Percentiles rank a stretch among this genome's conserved stretches.
Conservation (phyloP, 208 protist species). For the Leishmania turanica region DNA sequence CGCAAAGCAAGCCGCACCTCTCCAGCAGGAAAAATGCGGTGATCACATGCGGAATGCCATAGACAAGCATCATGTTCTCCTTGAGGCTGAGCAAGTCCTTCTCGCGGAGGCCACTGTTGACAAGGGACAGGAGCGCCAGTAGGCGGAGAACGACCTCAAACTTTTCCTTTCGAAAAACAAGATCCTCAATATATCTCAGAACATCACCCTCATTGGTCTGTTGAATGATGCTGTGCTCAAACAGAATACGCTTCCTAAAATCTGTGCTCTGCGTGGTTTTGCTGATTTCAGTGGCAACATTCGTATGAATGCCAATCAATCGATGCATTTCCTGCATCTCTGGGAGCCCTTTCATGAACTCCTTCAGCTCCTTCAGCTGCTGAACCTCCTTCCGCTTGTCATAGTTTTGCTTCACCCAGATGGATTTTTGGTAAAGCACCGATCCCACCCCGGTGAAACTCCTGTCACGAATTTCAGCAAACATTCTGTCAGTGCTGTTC, state of each 20-base stretch:
- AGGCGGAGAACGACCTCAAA: conserved; percentile 73
- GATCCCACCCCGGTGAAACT: conserved; percentile 76
- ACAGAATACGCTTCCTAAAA: conserved; percentile 65
- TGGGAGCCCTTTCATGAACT: conserved; percentile 87
- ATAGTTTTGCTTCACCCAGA: conserved; percentile 88
- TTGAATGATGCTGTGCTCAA: conserved; percentile 85
- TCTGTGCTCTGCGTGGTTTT: conserved; percentile 67
- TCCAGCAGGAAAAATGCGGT: conserved; percentile 60
- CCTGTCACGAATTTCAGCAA: conserved; percentile 80
- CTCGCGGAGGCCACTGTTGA: conserved; percentile 76
- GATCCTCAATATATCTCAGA: conserved; percentile 85
- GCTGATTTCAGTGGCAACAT: conserved; percentile 77
- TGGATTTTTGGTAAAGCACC: conserved; percentile 80
- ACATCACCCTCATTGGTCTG: conserved; percentile 67
- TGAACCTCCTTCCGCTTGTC: conserved; percentile 84
- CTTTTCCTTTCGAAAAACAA: conserved; percentile 60
- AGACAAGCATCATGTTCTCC: conserved; percentile 83
- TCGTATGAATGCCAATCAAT: conserved; percentile 79
- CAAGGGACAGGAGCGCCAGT: conserved; percentile 81
- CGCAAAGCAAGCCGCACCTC: conserved; percentile 54
- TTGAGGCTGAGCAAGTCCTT: conserved; percentile 73
- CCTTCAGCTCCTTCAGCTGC: conserved; percentile 86
- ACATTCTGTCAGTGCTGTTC: conserved; percentile 69
- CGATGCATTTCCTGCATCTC: conserved; percentile 89
- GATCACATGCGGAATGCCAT: conserved; percentile 83